Conservation (phyloP, 371 early-diverging fungal genomes). For the Mucor irregularis region DNA sequence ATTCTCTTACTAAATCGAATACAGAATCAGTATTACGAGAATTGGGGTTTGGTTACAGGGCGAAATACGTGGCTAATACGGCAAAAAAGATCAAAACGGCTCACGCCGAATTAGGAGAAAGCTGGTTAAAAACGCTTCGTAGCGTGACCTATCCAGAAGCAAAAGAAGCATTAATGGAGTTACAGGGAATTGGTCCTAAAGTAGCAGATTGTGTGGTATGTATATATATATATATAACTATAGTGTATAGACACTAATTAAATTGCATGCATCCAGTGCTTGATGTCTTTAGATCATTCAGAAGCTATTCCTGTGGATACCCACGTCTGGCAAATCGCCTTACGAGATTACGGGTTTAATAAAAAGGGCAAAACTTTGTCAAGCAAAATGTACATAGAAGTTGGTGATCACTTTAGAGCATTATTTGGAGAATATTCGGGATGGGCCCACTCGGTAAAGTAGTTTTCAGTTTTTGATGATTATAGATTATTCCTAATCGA, state of each 20-base stretch:
- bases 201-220: constrained; percentile 97
- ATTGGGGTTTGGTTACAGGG: constrained; percentile 96
- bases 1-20: constrained; percentile 45
- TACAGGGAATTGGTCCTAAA: constrained; percentile 88
- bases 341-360: constrained; percentile 73
- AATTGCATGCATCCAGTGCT: constrained; percentile 39
- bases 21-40: constrained; percentile 70
- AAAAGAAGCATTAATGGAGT: constrained; percentile 58
- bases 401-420: constrained; percentile 72
- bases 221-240: background rate
- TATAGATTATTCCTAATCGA: background rate
- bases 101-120: constrained; percentile 45
- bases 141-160: constrained; percentile 57
- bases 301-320: constrained; percentile 95
- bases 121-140: constrained; percentile 68
- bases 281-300: constrained; percentile 81
- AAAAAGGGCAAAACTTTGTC: constrained; percentile 67
- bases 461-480: background rate
- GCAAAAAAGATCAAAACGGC: constrained; percentile 52
- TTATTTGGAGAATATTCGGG: constrained; percentile 88
- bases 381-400: constrained; percentile 62
- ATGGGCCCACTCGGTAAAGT: constrained; percentile 89
- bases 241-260: background rate
- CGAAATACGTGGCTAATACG: constrained; percentile 82
- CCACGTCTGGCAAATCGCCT: constrained; percentile 90